These are phyloP conservation scores for Wakefieldia striispora DNA, from an alignment of 768 basidiomycete genomes.

Conservation along the genomic window DNA sequence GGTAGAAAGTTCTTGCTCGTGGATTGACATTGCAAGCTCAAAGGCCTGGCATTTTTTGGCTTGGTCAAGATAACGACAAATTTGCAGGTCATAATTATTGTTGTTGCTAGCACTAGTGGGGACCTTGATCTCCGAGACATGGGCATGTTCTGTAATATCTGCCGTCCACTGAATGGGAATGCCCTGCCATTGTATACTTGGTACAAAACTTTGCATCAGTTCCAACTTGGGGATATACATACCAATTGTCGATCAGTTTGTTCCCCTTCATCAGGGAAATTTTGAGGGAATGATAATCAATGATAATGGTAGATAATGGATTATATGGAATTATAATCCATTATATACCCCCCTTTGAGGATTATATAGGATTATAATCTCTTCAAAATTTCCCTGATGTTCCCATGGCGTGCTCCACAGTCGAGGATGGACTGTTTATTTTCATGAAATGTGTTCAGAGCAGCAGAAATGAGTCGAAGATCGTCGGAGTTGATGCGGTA, in stretches of 20 bases:
- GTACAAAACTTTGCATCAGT: no score
- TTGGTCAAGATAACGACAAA: constrained; percentile 26
- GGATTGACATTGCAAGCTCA: neutral
- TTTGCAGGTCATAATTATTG: constrained; percentile 34
- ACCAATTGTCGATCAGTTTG: no score
- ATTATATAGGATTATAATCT: no score
- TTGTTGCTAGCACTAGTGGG: constrained; percentile 31
- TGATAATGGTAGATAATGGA: no score
- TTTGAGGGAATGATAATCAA: no score
- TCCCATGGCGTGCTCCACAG: constrained; percentile 24
- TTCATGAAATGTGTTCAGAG: constrained; percentile 32
- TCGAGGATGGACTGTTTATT: constrained; percentile 35
- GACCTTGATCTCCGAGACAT: constrained; percentile 33
- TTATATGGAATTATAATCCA: no score
- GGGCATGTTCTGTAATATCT: constrained; percentile 11
- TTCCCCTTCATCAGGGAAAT: no score
- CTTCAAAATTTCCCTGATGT: no score
- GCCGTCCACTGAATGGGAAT: neutral
- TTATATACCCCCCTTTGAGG: no score
- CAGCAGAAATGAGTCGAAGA: constrained; percentile 10
- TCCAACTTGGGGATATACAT: no score
- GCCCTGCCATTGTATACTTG: no score
- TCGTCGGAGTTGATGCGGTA: constrained; percentile 19
- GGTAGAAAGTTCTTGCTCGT: no score
- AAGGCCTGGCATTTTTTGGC: neutral